Base-by-base conservation (phyloP, 257 asterid species). In the Oldenlandia corymbosa region DNA sequence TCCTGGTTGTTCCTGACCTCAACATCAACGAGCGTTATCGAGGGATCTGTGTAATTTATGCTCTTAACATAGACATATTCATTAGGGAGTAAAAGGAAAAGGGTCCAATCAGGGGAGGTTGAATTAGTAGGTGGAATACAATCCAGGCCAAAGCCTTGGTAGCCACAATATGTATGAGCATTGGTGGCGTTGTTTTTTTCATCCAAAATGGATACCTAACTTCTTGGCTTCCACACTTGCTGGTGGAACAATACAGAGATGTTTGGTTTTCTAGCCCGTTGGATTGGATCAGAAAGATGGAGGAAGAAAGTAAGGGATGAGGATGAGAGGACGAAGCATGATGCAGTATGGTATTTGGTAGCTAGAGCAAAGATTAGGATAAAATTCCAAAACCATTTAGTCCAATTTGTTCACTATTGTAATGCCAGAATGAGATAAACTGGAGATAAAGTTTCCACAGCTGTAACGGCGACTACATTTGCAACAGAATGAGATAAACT, bases 161-260 rank as follows among this genome's bases (percentile, higher is more conserved):
- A 76, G 4, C 80, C 80, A 64, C 80, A 76, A 18, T 42, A 28
- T 32, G 60, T 64, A 39, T 16, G 0, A 3, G 2, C n/a, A 56
- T n/a, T n/a, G n/a, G 52, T 10, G n/a, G 5, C 30, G 4, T 3
- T 4, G 11, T 52, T 53, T 13, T n/a, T n/a, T 14, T 13, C 1
- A 48, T 16, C 70, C 72, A 75, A 27, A 75, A 75, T 1, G 80
- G 80, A 46, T 75, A 75, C 1, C 27, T 50, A 48, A 71, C 47
- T 13, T 67, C 57, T 3, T 50, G 11, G 0, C 34, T 54, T n/a
- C 67, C 69, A 36, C 80, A 54, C 20, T 26, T 4, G 0, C 4
- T 9, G 39, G 16, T 1, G 14, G 50, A 2, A 56, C 80, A 75
- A 18, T 62, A 24, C 11, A 24, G 8, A 0, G 70, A 5, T 46